Evolutionary conservation across 2,329 filamentous ascomycete genomes (phyloP).

Genomic region (Juglanconis oblonga): DNA sequence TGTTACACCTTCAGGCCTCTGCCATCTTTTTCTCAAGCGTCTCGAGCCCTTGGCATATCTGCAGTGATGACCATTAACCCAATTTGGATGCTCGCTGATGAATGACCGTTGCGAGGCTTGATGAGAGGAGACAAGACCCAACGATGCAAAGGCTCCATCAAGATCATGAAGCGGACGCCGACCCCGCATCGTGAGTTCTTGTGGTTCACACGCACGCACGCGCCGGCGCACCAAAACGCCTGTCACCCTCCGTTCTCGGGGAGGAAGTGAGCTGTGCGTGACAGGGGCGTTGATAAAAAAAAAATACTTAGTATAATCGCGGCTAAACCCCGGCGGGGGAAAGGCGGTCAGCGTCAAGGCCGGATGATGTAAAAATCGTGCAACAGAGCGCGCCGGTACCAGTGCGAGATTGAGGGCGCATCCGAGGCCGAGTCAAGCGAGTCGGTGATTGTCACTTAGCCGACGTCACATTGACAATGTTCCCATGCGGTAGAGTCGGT

Average conservation of each 20-base stretch:
- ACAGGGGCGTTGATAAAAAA: not conserved
- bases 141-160: too few relatives aligned
- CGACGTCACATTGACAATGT: conserved; percentile 5
- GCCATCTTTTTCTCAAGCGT: not conserved
- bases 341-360: conserved; percentile 18
- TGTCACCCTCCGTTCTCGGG: not conserved
- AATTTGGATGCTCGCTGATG: not conserved
- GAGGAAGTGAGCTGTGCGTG: not conserved
- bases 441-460: conserved; percentile 3
- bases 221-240: too few relatives aligned
- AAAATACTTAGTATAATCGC: not conserved
- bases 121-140: too few relatives aligned
- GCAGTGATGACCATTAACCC: not conserved
- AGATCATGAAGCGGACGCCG: too few relatives aligned
- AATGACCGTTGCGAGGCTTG: too few relatives aligned
- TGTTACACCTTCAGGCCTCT: too few relatives aligned
- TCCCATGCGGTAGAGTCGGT: not conserved
- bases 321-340: conserved; percentile 16
- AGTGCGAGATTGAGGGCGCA: conserved; percentile 6
- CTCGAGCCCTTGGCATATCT: not conserved
- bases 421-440: conserved; percentile 3
- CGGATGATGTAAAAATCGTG: conserved; percentile 18
- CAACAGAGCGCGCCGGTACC: not conserved
- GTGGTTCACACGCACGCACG: not conserved
- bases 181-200: too few relatives aligned